Base-by-base conservation (phyloP, 495 filamentous ascomycete genomes). In the Penicillium bovifimosum region DNA sequence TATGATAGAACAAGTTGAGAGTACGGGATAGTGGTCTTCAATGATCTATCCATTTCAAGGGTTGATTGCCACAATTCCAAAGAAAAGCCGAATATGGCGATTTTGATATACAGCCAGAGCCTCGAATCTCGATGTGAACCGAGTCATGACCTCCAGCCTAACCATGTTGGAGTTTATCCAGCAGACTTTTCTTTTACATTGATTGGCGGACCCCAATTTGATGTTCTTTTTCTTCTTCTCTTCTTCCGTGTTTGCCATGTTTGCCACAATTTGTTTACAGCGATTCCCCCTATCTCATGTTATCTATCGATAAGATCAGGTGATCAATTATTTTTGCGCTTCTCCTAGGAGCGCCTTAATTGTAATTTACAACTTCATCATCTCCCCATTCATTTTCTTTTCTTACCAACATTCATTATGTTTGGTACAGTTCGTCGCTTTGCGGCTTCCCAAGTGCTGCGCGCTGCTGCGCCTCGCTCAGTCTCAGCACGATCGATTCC, bases 401-500 rank as follows among this genome's bases (percentile, higher is more conserved):
- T 27, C 17, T 35, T 32, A 24, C 26, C 48, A 50, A 54, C 20
- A 29, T 48, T 50, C 56, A 69, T 55, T 44, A 76, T 76, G 73
- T 58, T 74, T 58, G 61, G 63, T 57, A 70, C 67, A 58, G 55
- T 75, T 61, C 73, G 72, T 59, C 70, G 71, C 46, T 68, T 63
- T 44, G 70, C 65, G 56, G 65, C 68, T 45, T 59, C 57, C 40
- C 66, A 68, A 40, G 73, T 64, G 39, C 56, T 75, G 50, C 71
- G 72, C 38, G 64, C 63, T 32, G 67, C 62, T 42, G 59, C 58
- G 26, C 64, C 68, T 45, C 72, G 67, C 35, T 38, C 62, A 7
- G 41, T 64, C 14, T 60, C 63, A 47, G 48, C 56, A 13, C 58
- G 66, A 44, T 61, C 58, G 53, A 57, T 58, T 34, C 46, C 69